Conservation (phyloP, 2,329 filamentous ascomycete genomes). For the Exophiala aquamarina region DNA sequence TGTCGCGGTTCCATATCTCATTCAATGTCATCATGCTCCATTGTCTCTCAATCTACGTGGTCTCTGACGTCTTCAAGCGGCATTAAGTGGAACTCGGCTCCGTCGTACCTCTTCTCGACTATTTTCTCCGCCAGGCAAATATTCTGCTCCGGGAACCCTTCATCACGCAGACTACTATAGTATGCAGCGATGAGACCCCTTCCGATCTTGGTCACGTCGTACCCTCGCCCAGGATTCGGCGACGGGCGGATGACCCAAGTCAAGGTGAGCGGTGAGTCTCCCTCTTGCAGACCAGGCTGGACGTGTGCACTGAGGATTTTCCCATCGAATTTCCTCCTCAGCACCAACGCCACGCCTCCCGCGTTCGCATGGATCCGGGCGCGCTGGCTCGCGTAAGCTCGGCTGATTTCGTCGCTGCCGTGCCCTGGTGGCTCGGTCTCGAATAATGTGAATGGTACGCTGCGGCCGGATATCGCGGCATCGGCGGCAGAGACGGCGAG, state of each 20-base stretch:
- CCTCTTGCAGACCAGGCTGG: constrained; percentile 23
- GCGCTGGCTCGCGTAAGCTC: constrained; percentile 17
- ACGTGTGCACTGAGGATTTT: constrained; percentile 23
- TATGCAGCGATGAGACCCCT: constrained; percentile 24
- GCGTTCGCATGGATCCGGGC: constrained; percentile 24
- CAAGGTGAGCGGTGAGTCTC: constrained; percentile 23
- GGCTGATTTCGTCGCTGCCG: constrained; percentile 18
- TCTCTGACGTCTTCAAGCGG: constrained; percentile 20
- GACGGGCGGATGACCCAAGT: constrained; percentile 25
- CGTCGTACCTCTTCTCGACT: constrained; percentile 17
- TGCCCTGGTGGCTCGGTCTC: constrained; percentile 26
- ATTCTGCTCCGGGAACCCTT: constrained; percentile 26
- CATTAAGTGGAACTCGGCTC: constrained; percentile 16
- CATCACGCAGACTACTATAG: constrained; percentile 26
- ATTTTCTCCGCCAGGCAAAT: constrained; percentile 24
- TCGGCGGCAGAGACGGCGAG: constrained; percentile 23
- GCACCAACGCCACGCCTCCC: constrained; percentile 23
- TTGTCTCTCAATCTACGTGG: constrained; percentile 4
- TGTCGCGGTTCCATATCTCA: not conserved
- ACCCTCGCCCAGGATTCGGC: constrained; percentile 9
- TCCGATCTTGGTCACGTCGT: constrained; percentile 16
- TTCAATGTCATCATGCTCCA: not conserved
- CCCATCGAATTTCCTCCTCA: constrained; percentile 8
- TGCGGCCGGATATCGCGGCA: constrained; percentile 8
- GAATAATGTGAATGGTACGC: constrained; percentile 26